Conservation (phyloP, 495 filamentous ascomycete genomes). For the Xylaria venustula region DNA sequence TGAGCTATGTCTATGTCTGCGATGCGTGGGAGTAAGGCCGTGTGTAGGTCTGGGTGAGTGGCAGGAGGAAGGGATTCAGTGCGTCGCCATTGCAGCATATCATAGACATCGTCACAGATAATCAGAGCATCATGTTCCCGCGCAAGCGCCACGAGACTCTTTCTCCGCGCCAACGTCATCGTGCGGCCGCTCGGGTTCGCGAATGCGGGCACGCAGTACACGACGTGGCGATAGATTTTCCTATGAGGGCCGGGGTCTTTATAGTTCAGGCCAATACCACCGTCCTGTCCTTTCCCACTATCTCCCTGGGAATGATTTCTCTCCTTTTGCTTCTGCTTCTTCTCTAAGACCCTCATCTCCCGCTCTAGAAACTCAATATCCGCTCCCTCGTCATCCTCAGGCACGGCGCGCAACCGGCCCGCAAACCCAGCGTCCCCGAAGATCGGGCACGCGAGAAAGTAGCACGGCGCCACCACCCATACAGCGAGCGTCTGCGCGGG, state of each 20-base stretch:
- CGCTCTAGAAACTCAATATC: conserved; percentile 58
- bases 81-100: conserved; percentile 81
- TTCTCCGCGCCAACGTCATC: conserved; percentile 61
- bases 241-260: conserved; percentile 38
- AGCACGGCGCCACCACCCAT: conserved; percentile 79
- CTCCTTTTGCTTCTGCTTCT: conserved; percentile 16
- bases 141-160: conserved; percentile 64
- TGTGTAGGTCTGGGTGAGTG: conserved; percentile 5
- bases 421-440: conserved; percentile 76
- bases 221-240: conserved; percentile 77
- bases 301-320: too few relatives aligned
- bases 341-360: conserved; percentile 42
- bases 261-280: conserved; percentile 14
- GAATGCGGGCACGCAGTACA: conserved; percentile 82
- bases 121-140: conserved; percentile 72
- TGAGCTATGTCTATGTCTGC: conserved; percentile 69
- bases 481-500: conserved; percentile 70
- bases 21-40: conserved; percentile 59
- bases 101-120: conserved; percentile 89
- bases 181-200: conserved; percentile 78
- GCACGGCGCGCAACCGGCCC: conserved; percentile 60
- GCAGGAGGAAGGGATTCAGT: background rate
- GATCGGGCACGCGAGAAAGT: conserved; percentile 73
- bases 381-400: conserved; percentile 73
- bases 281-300: too few relatives aligned